Percentiles rank a stretch among this genome's conserved stretches.
phyloP scores from a whole-genome alignment of 176 grass and related monocot species.

The Lolium multiflorum region DNA sequence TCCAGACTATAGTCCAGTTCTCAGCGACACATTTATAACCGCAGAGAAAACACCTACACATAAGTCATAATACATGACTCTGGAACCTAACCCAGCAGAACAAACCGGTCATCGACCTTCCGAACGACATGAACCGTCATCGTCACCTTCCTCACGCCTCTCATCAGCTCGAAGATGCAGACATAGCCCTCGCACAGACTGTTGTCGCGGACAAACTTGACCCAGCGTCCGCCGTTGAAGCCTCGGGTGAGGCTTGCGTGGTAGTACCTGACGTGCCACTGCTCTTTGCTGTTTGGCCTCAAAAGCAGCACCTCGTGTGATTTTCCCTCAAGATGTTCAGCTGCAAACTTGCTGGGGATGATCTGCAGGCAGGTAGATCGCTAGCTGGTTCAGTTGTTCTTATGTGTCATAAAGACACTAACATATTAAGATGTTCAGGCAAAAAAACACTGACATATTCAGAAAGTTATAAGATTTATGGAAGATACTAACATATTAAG shows the following conservation, averaged over 20 bases:
- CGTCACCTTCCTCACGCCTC: conserved; percentile 2
- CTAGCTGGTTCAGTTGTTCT: not conserved
- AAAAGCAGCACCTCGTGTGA: conserved; percentile 30
- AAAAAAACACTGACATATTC: too few species aligned
- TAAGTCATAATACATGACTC: not conserved
- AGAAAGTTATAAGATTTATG: not conserved
- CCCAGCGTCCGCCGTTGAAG: conserved; percentile 32
- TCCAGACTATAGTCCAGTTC: not conserved
- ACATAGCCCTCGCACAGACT: conserved; percentile 35
- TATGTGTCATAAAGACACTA: too few species aligned
- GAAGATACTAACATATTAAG: not conserved
- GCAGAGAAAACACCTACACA: not conserved
- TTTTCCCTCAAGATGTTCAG: conserved; percentile 41
- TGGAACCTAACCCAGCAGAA: not conserved
- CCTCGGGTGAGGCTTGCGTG: not conserved
- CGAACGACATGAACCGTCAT: conserved; percentile 36
- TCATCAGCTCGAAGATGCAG: conserved; percentile 56
- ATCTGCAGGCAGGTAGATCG: conserved; percentile 19
- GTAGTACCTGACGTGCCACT: conserved; percentile 31
- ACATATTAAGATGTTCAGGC: too few species aligned
- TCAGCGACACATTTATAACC: not conserved
- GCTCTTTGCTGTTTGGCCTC: conserved; percentile 36
- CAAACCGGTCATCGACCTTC: not conserved
- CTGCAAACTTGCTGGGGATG: conserved; percentile 44
- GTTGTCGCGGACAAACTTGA: conserved; percentile 36